These are phyloP conservation scores for Trifolium dubium DNA, from an alignment of 306 rosid genomes.

Conservation along the genomic window DNA sequence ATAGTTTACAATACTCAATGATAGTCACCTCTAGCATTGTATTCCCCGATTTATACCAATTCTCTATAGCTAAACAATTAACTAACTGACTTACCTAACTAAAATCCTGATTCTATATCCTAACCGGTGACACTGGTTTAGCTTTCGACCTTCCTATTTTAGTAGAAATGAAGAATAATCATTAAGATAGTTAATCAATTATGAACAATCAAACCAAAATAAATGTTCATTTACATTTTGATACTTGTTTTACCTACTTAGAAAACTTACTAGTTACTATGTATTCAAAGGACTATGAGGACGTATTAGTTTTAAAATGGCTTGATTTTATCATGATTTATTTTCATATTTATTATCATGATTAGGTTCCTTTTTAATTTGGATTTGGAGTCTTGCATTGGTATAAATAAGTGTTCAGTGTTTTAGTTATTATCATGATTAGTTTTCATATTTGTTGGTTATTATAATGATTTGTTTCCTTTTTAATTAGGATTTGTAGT, in stretches of 20 bases:
- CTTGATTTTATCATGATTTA: background rate
- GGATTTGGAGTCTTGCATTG: background rate
- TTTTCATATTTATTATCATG: background rate
- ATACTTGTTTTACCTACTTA: conserved; percentile 5
- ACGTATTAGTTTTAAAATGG: background rate
- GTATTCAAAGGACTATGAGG: background rate
- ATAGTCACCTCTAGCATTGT: background rate
- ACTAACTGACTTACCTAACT: background rate
- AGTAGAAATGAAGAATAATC: background rate
- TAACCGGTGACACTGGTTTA: background rate
- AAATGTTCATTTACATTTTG: conserved; percentile 7
- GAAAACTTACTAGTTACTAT: background rate
- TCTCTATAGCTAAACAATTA: background rate
- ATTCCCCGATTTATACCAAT: background rate
- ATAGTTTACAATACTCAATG: background rate
- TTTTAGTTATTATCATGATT: background rate
- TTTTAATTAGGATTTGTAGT: conserved; percentile 1
- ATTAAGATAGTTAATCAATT: conserved; percentile 6
- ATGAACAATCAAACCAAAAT: conserved; percentile 18
- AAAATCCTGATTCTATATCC: background rate
- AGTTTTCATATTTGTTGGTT: too few relatives aligned
- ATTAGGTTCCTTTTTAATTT: conserved; percentile 1
- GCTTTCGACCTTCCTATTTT: background rate
- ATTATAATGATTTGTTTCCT: background rate
- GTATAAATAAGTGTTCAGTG: background rate